Percentiles rank a stretch among this genome's conserved stretches.
These are phyloP conservation scores for Puccinia hordei DNA, from an alignment of 1,284 basidiomycete genomes.

Conservation along the genomic window DNA sequence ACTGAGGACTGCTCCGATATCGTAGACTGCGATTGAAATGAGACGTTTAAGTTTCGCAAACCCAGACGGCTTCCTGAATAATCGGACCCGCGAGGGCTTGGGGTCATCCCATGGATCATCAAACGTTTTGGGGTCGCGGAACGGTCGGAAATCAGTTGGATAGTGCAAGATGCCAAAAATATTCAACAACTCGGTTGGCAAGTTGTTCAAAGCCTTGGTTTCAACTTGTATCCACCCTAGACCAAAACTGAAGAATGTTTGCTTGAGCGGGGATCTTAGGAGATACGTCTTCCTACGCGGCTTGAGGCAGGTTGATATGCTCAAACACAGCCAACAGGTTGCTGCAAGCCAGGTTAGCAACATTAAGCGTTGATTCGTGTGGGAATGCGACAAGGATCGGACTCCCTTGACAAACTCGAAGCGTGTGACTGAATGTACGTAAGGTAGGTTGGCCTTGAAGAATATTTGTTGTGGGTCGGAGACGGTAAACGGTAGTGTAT, in stretches of 20 bases:
- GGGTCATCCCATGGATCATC: slow-evolving; percentile 29
- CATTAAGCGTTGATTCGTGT: background rate
- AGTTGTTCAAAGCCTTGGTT: slow-evolving; percentile 14
- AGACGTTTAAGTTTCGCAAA: slow-evolving; percentile 9
- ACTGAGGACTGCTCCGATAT: slow-evolving; percentile 22
- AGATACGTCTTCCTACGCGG: slow-evolving; percentile 12
- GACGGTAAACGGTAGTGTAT: too few species aligned
- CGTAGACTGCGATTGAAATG: slow-evolving; percentile 8
- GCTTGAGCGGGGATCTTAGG: background rate
- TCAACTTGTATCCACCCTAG: slow-evolving; percentile 34
- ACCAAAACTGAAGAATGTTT: slow-evolving; percentile 5
- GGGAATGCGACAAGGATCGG: background rate
- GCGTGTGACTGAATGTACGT: too few species aligned
- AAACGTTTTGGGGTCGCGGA: slow-evolving; percentile 28
- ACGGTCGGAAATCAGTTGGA: background rate
- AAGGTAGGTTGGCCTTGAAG: too few species aligned
- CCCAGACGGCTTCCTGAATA: background rate
- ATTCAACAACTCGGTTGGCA: background rate
- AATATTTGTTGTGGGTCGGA: too few species aligned
- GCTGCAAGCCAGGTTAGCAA: slow-evolving; percentile 16
- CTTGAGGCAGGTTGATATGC: slow-evolving; percentile 9
- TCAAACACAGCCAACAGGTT: slow-evolving; percentile 7
- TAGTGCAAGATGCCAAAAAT: slow-evolving; percentile 3
- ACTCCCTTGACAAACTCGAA: background rate
- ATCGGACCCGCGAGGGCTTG: slow-evolving; percentile 7